Conservation (phyloP, 208 protist genomes). For the Crithidia acanthocephali region DNA sequence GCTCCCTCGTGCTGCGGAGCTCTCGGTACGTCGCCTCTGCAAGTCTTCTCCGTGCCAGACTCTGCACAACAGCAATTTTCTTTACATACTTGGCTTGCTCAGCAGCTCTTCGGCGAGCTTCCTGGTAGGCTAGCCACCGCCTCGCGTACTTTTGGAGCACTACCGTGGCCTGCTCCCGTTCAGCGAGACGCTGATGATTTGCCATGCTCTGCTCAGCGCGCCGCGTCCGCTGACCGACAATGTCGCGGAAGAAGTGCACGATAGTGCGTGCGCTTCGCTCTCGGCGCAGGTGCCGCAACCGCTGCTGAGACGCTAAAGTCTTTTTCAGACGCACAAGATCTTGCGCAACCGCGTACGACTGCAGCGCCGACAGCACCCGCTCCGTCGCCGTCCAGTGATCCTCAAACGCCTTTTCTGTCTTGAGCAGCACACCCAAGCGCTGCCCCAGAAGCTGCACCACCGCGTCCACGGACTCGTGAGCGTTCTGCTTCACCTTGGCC, state of each 20-base stretch:
- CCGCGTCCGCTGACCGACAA: conserved; percentile 32
- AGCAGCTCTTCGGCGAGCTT: conserved; percentile 35
- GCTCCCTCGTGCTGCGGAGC: conserved; percentile 12
- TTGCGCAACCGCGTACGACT: conserved; percentile 62
- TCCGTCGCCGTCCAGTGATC: conserved; percentile 73
- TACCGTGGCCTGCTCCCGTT: conserved; percentile 44
- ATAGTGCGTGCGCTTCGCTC: conserved; percentile 63
- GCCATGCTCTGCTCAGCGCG: conserved; percentile 10
- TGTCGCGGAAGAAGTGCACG: conserved; percentile 60
- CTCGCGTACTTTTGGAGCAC: conserved; percentile 73
- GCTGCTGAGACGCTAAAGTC: conserved; percentile 34
- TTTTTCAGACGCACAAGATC: conserved; percentile 58
- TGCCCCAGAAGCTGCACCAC: conserved; percentile 58
- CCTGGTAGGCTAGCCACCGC: conserved; percentile 64
- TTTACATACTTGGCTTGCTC: conserved; percentile 36
- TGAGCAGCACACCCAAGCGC: conserved; percentile 54
- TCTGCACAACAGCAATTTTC: conserved; percentile 52
- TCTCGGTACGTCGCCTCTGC: conserved; percentile 26
- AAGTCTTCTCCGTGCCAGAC: conserved; percentile 43
- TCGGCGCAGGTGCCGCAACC: conserved; percentile 34
- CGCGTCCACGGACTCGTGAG: conserved; percentile 35
- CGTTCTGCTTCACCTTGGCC: conserved; percentile 38
- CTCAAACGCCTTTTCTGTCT: conserved; percentile 68
- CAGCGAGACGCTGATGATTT: conserved; percentile 28
- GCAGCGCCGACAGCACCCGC: conserved; percentile 54